These are phyloP conservation scores for Botrytis porri DNA, from an alignment of 2,329 filamentous ascomycete genomes.

Conservation along the genomic window DNA sequence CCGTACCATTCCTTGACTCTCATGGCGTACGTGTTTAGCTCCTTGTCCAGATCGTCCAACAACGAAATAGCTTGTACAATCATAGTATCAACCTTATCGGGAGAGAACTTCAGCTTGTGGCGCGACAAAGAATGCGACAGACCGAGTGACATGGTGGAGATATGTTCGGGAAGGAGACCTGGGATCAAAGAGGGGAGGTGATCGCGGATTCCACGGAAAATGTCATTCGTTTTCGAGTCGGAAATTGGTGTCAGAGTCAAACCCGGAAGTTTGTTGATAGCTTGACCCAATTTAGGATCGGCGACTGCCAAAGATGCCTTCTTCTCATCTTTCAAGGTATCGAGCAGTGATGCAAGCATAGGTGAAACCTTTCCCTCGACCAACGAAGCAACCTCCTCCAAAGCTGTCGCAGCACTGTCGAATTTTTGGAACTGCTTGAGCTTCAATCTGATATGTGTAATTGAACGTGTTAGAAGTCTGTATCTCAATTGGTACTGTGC, in stretches of 20 bases:
- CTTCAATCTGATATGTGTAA: slow-evolving; percentile 62
- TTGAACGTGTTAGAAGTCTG: slow-evolving; percentile 26
- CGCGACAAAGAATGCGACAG: slow-evolving; percentile 94
- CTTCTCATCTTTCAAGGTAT: slow-evolving; percentile 94
- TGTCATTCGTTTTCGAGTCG: slow-evolving; percentile 77
- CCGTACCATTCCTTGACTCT: slow-evolving; percentile 99
- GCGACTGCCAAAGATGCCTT: slow-evolving; percentile 93
- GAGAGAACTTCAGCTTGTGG: slow-evolving; percentile 97
- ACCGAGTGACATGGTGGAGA: slow-evolving; percentile 93
- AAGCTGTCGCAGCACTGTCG: slow-evolving; percentile 83
- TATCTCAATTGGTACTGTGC: slow-evolving; percentile 13
- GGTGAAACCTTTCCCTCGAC: slow-evolving; percentile 94
- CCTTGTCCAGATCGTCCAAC: slow-evolving; percentile 95
- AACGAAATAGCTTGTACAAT: slow-evolving; percentile 95
- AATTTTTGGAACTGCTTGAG: slow-evolving; percentile 98
- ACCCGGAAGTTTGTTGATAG: slow-evolving; percentile 88
- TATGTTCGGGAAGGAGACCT: slow-evolving; percentile 77
- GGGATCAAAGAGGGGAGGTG: slow-evolving; percentile 89
- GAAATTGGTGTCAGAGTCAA: slow-evolving; percentile 82
- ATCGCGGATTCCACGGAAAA: slow-evolving; percentile 92
- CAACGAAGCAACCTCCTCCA: slow-evolving; percentile 85
- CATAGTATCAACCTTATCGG: slow-evolving; percentile 99
- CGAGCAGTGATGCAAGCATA: slow-evolving; percentile 75
- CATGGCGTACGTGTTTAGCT: slow-evolving; percentile 98
- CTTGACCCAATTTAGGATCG: slow-evolving; percentile 85